A percentile compares a stretch with the other conserved stretches of the same genome.
Evolutionary conservation across 176 grass and related monocot species (phyloP).

Genomic region (Zizania latifolia): DNA sequence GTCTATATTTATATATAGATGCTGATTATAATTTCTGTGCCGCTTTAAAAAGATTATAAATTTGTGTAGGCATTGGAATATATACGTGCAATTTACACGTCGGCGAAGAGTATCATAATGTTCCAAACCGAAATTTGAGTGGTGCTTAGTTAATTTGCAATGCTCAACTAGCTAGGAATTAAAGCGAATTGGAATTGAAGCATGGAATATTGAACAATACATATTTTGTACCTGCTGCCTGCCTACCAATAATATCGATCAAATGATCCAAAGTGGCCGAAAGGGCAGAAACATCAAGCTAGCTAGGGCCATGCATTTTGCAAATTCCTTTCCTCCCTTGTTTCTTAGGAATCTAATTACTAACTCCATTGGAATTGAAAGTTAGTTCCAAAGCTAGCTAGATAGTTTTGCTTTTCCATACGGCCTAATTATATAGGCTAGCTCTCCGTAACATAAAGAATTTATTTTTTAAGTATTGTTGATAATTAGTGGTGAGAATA

Average conservation of each 20-base stretch:
- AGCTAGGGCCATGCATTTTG: constrained; percentile 22
- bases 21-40: background rate
- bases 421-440: background rate
- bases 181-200: constrained; percentile 7
- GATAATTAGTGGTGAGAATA: too few relatives aligned
- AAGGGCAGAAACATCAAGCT: constrained; percentile 24
- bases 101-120: background rate
- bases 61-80: background rate
- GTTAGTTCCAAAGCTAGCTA: constrained; percentile 7
- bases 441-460: too few relatives aligned
- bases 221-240: constrained; percentile 4
- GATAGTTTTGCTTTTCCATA: background rate
- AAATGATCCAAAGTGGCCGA: constrained; percentile 46
- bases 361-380: background rate
- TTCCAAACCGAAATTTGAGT: constrained; percentile 7
- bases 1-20: background rate
- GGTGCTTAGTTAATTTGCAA: background rate
- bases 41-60: background rate
- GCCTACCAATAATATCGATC: constrained; percentile 17
- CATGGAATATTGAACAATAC: constrained; percentile 15
- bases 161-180: background rate
- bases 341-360: constrained; percentile 29
- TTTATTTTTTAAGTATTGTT: too few relatives aligned
- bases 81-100: constrained; percentile 8
- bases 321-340: background rate